phyloP scores from a whole-genome alignment of 768 basidiomycete genomes.

The Coprinellus micaceus region DNA sequence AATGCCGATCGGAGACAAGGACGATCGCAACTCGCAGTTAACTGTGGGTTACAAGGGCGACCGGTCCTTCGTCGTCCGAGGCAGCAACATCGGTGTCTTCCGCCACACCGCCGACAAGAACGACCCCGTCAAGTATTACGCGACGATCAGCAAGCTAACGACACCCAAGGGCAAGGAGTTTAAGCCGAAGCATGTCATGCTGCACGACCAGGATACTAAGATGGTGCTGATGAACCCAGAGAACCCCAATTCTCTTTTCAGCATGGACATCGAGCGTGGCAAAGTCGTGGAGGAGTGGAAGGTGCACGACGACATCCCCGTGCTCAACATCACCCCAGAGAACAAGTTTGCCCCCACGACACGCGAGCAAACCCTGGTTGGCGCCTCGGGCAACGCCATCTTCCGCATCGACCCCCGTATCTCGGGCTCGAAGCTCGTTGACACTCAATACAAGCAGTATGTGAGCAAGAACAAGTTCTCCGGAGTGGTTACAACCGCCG shows the following conservation, averaged over 20 bases:
- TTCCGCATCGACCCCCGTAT: constrained; percentile 98
- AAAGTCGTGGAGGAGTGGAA: constrained; percentile 99
- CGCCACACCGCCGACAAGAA: constrained; percentile 53
- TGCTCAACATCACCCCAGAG: constrained; percentile 88
- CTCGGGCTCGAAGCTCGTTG: constrained; percentile 88
- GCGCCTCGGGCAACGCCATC: constrained; percentile 88
- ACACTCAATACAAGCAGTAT: constrained; percentile 95
- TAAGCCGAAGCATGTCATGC: constrained; percentile 89
- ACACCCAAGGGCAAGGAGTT: constrained; percentile 82
- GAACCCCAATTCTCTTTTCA: constrained; percentile 79
- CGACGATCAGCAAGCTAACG: constrained; percentile 79
- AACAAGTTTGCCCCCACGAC: constrained; percentile 95
- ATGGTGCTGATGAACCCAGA: constrained; percentile 89
- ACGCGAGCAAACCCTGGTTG: constrained; percentile 88
- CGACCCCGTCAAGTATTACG: constrained; percentile 78
- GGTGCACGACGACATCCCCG: constrained; percentile 83
- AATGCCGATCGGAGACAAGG: constrained; percentile 39
- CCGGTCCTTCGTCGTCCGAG: constrained; percentile 88
- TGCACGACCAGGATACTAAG: constrained; percentile 93
- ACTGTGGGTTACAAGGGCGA: constrained; percentile 96
- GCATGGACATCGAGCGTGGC: constrained; percentile 89
- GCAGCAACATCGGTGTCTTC: constrained; percentile 90
- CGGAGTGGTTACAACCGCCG: constrained; percentile 81
- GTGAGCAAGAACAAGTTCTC: constrained; percentile 94
- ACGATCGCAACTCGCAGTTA: constrained; percentile 81